Conservation (phyloP, 148 eudicot genomes). For the Vaccinium vitisidaea region DNA sequence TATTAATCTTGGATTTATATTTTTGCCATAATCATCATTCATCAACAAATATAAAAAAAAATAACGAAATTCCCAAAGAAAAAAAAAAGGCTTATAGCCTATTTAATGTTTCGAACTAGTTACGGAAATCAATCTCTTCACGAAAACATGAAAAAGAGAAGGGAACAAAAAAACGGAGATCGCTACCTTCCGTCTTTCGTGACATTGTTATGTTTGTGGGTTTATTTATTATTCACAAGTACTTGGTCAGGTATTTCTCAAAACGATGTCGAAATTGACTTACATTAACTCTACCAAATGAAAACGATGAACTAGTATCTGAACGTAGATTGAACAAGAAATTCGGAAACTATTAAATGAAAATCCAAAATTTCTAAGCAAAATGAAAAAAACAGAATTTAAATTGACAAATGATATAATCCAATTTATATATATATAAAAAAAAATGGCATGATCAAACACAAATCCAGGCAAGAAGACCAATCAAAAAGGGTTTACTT, state of each 20-base stretch:
- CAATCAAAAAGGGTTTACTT: background rate
- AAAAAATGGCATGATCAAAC: background rate
- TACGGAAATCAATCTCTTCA: too few relatives aligned
- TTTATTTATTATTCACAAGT: too few relatives aligned
- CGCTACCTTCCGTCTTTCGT: background rate
- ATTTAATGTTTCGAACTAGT: too few relatives aligned
- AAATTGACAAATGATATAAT: background rate
- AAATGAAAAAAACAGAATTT: background rate
- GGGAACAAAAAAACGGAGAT: background rate
- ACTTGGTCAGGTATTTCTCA: background rate
- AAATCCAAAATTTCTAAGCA: too few relatives aligned
- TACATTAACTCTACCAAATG: too few relatives aligned
- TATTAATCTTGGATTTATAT: background rate
- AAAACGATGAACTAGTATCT: too few relatives aligned
- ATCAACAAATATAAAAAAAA: background rate
- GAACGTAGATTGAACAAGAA: background rate
- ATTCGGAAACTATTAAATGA: too few relatives aligned
- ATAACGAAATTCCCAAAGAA: too few relatives aligned
- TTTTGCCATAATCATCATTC: background rate
- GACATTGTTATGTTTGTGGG: background rate
- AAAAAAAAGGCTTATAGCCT: too few relatives aligned
- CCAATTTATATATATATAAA: too few relatives aligned
- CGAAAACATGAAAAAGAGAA: too few relatives aligned
- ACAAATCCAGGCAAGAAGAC: background rate
- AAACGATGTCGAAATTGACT: background rate